These are phyloP conservation scores for Durio zibethinus DNA, from an alignment of 345 rosid genomes.

Conservation along the genomic window DNA sequence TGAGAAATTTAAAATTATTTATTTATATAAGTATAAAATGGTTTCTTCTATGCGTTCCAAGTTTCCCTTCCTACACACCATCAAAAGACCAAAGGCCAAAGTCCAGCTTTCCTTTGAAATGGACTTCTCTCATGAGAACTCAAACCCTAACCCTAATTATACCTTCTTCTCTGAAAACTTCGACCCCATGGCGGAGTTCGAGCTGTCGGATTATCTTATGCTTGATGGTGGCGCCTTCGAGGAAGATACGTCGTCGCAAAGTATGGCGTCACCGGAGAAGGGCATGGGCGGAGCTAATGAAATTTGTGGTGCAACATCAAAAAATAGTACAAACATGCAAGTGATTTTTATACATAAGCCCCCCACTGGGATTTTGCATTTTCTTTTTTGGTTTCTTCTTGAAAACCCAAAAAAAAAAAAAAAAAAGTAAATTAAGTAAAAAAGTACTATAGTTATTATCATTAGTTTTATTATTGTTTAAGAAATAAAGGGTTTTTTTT, in stretches of 20 bases:
- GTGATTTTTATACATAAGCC: too few relatives aligned
- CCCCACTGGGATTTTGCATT: neutral
- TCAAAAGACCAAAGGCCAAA: neutral
- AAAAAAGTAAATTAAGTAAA: neutral
- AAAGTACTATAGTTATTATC: neutral
- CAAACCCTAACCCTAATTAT: neutral
- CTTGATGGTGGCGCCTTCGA: neutral
- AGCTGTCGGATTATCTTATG: neutral
- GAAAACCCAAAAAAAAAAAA: neutral
- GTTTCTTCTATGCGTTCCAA: neutral
- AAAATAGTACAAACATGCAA: constrained; percentile 1
- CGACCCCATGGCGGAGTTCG: neutral
- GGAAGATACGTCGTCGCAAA: neutral
- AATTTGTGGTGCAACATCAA: constrained; percentile 9
- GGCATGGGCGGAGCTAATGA: neutral
- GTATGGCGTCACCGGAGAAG: neutral
- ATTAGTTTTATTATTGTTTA: neutral
- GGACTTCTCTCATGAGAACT: neutral
- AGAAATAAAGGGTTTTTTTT: neutral
- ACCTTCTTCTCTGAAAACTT: neutral
- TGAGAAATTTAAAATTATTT: neutral
- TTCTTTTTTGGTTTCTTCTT: neutral
- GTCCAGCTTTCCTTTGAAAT: neutral
- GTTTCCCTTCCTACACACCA: neutral
- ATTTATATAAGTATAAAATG: neutral